Base-by-base conservation (phyloP, 345 rosid genomes). In the Combretum micranthum region DNA sequence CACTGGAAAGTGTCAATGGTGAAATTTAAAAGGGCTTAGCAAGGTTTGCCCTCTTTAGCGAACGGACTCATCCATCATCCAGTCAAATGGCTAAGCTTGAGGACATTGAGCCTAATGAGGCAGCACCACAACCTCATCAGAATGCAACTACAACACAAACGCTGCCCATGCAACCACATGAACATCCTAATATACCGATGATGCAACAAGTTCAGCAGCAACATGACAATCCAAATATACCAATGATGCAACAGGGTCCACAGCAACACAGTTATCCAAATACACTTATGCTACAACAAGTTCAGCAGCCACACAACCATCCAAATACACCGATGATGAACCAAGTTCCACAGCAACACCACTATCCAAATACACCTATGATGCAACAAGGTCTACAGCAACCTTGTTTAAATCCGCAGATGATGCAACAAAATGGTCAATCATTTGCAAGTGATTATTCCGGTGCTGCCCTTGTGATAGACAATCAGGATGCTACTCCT, bases 71-170 rank as follows among this genome's bases (percentile, higher is more conserved):
- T 15, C 42, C 17, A 3, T 22, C 53, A 32, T 12, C 42, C 18
- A 20, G 52, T 52, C 56, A 22, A 44, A 61, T 61, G 64, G 57
- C 51, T 42, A 61, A 43, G 43, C 51, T 61, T 0, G 43, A 52
- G 48, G 47, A 25, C 0, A 23, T 52, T 12, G 64, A 61, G 22
- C 17, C 64, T 12, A 56, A 52, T 19, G 57, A 22, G 18, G 43
- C 12, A 25, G 57, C 23, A 16, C 50, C 12, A 11, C 64, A 61
- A 61, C 21, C 48, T 22, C 47, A 12, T 32, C 39, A 32, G 39
- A 20, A 16, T n/a, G 44, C 20, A 18, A 20, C 14, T 32, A 32
- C 10, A 11, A 7, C 39, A 4, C 44, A 16, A 44, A 12, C 17
- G 47, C 55, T 18, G 47, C 48, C 6, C 23, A 13, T 13, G 53